These are phyloP conservation scores for Glycine soja DNA, from an alignment of 306 rosid species.

Conservation along the genomic window DNA sequence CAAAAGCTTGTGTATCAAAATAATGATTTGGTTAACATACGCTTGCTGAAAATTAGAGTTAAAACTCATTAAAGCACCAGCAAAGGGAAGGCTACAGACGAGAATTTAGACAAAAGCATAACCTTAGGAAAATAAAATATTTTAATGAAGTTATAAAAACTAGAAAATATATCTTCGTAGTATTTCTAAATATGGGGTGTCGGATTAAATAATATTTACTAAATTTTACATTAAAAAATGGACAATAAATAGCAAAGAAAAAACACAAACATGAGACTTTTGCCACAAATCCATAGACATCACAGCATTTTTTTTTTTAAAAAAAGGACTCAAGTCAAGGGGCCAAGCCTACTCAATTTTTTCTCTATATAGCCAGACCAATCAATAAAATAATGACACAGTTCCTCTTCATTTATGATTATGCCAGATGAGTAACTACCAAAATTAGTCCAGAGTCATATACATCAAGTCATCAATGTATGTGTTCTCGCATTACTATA, in stretches of 20 bases:
- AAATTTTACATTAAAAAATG: background rate
- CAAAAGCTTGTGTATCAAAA: too few species aligned
- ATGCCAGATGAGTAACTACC: constrained; percentile 1
- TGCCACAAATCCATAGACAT: constrained; percentile 34
- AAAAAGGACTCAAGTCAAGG: too few species aligned
- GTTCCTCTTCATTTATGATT: constrained; percentile 24
- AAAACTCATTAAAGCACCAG: too few species aligned
- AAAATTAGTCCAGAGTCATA: constrained; percentile 31
- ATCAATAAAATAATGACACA: constrained; percentile 31
- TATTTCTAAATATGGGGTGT: constrained; percentile 25
- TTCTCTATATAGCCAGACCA: constrained; percentile 11
- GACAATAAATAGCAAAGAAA: constrained; percentile 16
- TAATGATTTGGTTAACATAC: too few species aligned
- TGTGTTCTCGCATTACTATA: too few species aligned
- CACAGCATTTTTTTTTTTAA: too few species aligned
- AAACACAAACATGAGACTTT: background rate
- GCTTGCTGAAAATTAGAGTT: too few species aligned
- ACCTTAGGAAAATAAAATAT: background rate
- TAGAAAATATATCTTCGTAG: background rate
- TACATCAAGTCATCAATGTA: constrained; percentile 29
- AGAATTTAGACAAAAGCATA: too few species aligned
- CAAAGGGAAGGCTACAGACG: too few species aligned
- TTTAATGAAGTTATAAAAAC: background rate
- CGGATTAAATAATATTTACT: background rate
- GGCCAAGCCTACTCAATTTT: too few species aligned